phyloP scores from a whole-genome alignment of 805 yeast species.

The Suhomyces sp. region DNA sequence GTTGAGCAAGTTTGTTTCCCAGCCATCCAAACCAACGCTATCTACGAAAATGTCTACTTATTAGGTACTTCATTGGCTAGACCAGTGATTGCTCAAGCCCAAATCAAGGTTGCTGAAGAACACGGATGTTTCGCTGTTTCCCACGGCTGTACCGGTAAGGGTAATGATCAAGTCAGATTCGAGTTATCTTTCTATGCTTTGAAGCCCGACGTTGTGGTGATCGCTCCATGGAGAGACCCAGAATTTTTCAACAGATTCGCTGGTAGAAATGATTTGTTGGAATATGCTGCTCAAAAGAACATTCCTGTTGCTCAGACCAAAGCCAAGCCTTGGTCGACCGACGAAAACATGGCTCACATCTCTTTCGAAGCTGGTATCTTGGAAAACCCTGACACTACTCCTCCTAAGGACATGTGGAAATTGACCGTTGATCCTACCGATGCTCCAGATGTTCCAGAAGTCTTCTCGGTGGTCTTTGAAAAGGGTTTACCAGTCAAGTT shows the following conservation, averaged over 20 bases:
- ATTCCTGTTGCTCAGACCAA: conserved; percentile 97
- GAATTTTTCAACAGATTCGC: conserved; percentile 91
- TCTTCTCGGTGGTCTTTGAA: conserved; percentile 74
- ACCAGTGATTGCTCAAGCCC: conserved; percentile 98
- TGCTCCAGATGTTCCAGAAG: conserved; percentile 93
- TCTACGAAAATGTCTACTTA: conserved; percentile 94
- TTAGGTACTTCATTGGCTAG: conserved; percentile 98
- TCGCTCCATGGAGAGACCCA: conserved; percentile 99
- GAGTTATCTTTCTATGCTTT: conserved; percentile 96
- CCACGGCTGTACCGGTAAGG: conserved; percentile 99
- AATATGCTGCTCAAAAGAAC: conserved; percentile 86
- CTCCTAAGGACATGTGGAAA: conserved; percentile 99
- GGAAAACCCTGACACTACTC: conserved; percentile 98
- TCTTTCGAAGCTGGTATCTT: conserved; percentile 99
- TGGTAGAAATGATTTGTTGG: conserved; percentile 95
- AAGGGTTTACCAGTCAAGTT: conserved; percentile 88
- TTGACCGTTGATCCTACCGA: conserved; percentile 92
- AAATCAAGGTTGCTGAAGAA: conserved; percentile 92
- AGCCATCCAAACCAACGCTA: conserved; percentile 96
- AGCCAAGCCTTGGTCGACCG: conserved; percentile 99
- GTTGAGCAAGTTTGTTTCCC: conserved; percentile 92
- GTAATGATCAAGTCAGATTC: conserved; percentile 98
- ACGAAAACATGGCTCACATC: conserved; percentile 98
- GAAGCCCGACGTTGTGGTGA: conserved; percentile 93
- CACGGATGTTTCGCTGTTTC: conserved; percentile 98